Percentiles rank a stretch among this genome's conserved stretches.
Conservation (phyloP, 805 yeast genomes). For the Torulaspora quercuum region DNA sequence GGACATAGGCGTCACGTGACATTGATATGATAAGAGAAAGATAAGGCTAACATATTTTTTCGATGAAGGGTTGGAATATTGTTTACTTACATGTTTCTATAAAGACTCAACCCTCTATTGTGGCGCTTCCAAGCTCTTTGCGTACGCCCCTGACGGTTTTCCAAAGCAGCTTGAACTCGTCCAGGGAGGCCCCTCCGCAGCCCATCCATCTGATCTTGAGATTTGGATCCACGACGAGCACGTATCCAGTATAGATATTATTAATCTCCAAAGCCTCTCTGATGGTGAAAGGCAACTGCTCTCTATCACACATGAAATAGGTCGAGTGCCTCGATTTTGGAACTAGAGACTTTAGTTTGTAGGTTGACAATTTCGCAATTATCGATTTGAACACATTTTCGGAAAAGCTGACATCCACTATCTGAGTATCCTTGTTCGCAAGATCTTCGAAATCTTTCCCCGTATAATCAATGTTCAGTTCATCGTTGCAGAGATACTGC, state of each 20-base stretch:
- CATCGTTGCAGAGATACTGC: slow-evolving; percentile 51
- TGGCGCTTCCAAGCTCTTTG: slow-evolving; percentile 40
- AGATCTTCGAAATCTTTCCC: slow-evolving; percentile 16
- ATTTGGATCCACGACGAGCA: slow-evolving; percentile 70
- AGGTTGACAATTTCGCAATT: slow-evolving; percentile 52
- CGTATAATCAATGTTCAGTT: slow-evolving; percentile 15
- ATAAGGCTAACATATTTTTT: too few relatives aligned
- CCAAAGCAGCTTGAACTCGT: slow-evolving; percentile 64
- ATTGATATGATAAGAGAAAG: too few relatives aligned
- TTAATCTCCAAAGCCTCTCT: slow-evolving; percentile 61
- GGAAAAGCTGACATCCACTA: slow-evolving; percentile 72
- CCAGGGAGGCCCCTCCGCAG: slow-evolving; percentile 72
- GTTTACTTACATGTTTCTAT: slow-evolving; percentile 5
- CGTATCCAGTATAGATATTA: slow-evolving; percentile 78
- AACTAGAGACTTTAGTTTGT: slow-evolving; percentile 43
- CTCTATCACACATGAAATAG: slow-evolving; percentile 63
- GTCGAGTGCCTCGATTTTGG: slow-evolving; percentile 50
- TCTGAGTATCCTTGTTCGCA: slow-evolving; percentile 43
- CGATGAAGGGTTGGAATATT: too few relatives aligned
- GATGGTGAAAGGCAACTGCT: slow-evolving; percentile 52
- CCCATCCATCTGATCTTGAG: slow-evolving; percentile 88
- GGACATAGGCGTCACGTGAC: not conserved
- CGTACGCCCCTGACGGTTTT: slow-evolving; percentile 58
- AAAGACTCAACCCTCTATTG: not conserved
- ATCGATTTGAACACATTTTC: slow-evolving; percentile 69